Evolutionary conservation across 208 protist genomes (phyloP).

Genomic region (Porcisia deanei): DNA sequence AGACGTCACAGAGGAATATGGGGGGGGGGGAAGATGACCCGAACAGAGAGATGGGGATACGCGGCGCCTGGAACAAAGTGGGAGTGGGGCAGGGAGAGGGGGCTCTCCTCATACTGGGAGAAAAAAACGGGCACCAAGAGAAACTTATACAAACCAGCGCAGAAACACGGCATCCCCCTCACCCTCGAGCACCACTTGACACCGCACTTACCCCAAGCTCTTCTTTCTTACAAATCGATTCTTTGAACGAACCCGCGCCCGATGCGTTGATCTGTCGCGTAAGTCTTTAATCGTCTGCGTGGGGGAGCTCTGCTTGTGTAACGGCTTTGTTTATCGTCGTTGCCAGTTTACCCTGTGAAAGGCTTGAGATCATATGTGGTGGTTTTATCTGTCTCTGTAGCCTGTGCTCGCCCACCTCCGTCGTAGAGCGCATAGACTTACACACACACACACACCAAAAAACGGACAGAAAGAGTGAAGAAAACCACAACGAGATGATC

Average conservation of each 20-base stretch:
- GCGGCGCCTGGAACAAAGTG: not conserved
- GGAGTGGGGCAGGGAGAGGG: not conserved
- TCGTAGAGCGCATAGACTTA: not conserved
- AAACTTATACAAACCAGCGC: not conserved
- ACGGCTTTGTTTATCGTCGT: no score
- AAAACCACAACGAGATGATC: constrained; percentile 3
- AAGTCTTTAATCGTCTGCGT: no score
- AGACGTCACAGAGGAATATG: not conserved
- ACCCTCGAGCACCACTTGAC: no score
- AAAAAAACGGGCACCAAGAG: no score
- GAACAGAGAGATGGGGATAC: not conserved
- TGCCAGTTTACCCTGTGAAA: no score
- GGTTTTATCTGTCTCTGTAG: no score
- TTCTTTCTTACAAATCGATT: no score
- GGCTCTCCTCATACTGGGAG: not conserved
- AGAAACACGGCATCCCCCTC: not conserved
- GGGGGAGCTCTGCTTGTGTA: no score
- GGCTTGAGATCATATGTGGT: no score
- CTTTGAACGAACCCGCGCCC: no score
- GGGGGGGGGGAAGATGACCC: not conserved
- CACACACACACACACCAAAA: constrained; percentile 7
- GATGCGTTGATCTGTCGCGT: no score
- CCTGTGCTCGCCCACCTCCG: not conserved
- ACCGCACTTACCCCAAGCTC: no score
- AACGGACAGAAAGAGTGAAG: not conserved